Evolutionary conservation across 2,329 filamentous ascomycete genomes (phyloP), one percentile per base, ranked within the genome.

Genomic region (Cladophialophora immunda): DNA sequence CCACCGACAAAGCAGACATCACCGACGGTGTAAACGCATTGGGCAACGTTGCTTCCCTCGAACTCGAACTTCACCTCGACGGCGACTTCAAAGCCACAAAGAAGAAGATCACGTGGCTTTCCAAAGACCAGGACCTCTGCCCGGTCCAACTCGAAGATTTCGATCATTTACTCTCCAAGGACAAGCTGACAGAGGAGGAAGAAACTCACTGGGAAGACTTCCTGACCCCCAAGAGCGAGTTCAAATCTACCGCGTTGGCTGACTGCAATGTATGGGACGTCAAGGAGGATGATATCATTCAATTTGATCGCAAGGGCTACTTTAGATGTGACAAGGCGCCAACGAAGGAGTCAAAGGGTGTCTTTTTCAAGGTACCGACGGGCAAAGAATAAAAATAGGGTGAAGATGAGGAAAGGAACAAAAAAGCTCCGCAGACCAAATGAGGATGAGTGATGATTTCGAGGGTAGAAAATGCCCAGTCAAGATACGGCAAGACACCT

Each of bases 141-240:
- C 89, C 90, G 7, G 89, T 95, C 25, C 92, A 97, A 79, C 86
- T 97, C 11, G 94, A 94, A 81, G 93, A 97, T 73, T 98, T 97
- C 78, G 94, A 97, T 81, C 94, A 96, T 81, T 86, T 98, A 57
- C 91, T 98, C 76, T 96, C 91, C 67, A 98, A 97, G 85, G 94
- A 98, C 78, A 94, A 95, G 77, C 85, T 98, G 30, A 92, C 93
- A 78, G 71, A 73, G 63, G 90, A 93, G 76, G 90, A 93, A 1
- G 92, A 96, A 75, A 85, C 90, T 58, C 83, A 94, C 27, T 74
- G 70, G 70, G 91, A 94, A 78, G 88, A 94, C 71, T 94, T 89
- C 78, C 79, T 97, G 65, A 94, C 88, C 74, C 86, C 88, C 22
- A 82, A 86, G 58, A 94, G 91, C 0, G 88, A 90, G 73, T 87